Conservation (phyloP, 2,329 filamentous ascomycete genomes). For the Botrytis galanthina region DNA sequence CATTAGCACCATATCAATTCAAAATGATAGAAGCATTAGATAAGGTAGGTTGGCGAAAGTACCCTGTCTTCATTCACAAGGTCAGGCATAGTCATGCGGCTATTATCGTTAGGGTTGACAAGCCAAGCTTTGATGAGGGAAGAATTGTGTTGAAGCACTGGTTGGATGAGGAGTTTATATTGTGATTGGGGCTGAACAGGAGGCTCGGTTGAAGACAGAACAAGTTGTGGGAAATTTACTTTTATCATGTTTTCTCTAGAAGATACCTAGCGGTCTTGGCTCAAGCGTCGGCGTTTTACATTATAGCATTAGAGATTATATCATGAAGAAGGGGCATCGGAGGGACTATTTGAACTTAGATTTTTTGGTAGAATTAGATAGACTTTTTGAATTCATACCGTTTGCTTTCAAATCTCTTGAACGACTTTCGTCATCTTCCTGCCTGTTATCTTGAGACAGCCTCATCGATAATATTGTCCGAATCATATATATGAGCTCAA, state of each 20-base stretch:
- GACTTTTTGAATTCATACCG: background rate
- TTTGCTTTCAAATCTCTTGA: background rate
- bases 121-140: slow-evolving; percentile 70
- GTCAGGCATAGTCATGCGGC: slow-evolving; percentile 82
- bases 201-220: background rate
- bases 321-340: background rate
- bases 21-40: slow-evolving; percentile 79
- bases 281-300: slow-evolving; percentile 18
- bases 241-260: background rate
- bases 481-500: background rate
- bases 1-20: slow-evolving; percentile 77
- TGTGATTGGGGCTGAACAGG: slow-evolving; percentile 19
- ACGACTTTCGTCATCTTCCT: too few relatives aligned
- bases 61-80: slow-evolving; percentile 72
- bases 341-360: background rate
- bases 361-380: background rate
- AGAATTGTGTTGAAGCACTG: slow-evolving; percentile 77
- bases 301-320: background rate
- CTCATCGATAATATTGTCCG: background rate
- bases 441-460: background rate
- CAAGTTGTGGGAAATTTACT: background rate
- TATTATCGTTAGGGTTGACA: slow-evolving; percentile 76
- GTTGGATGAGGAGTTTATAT: slow-evolving; percentile 67
- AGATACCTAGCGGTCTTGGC: background rate
- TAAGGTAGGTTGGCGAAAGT: slow-evolving; percentile 61